Base-by-base conservation (phyloP, 345 rosid species). In the Murraya koenigii region DNA sequence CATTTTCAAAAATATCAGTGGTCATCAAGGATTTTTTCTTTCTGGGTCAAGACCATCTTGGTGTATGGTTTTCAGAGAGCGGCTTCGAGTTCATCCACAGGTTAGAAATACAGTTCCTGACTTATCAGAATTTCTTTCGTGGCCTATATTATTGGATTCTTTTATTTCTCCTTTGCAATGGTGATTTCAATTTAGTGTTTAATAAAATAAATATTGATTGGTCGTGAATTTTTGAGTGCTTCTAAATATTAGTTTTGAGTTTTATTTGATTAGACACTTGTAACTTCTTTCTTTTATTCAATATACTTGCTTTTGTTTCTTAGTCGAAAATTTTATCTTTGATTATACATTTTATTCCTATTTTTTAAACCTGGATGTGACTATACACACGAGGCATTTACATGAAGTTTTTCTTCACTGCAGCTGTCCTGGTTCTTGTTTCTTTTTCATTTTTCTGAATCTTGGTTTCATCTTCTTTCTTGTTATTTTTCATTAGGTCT, bases 71-170 rank as follows among this genome's bases (percentile, higher is more conserved):
- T 88, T 94, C 77, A 92, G 99, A 81, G 98, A 92, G 77, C 84
- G 99, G 75, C 88, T 94, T 66, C 89, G 99, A 72, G 82, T 94
- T 87, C 99, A 96, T 86, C 93, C 99, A 78, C 99, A 96, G 99
- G 99, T 94, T 74, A 79, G 85, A 79, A 79, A 73, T 59, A 4
- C 22, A 36, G 73, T n/a, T 73, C 22, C 17, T 78, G 47, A 69
- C 38, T 15, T 64, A 11, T 32, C 25, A 44, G 10, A 41, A 20
- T 36, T 67, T 28, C 35, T 55, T 20, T 56, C 62, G 22, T 52
- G 35, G 71, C 61, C 22, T 32, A 19, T 55, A 32, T 8, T 49
- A 61, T 55, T 17, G 8, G 28, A 36, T 67, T n/a, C 49, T 25
- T 25, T 49, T 81, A 25, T 47, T 63, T 71, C 19, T 25, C 0